Conservation (phyloP, 192 early-diverging fungal genomes). For the Entophlyctis luteolus region DNA sequence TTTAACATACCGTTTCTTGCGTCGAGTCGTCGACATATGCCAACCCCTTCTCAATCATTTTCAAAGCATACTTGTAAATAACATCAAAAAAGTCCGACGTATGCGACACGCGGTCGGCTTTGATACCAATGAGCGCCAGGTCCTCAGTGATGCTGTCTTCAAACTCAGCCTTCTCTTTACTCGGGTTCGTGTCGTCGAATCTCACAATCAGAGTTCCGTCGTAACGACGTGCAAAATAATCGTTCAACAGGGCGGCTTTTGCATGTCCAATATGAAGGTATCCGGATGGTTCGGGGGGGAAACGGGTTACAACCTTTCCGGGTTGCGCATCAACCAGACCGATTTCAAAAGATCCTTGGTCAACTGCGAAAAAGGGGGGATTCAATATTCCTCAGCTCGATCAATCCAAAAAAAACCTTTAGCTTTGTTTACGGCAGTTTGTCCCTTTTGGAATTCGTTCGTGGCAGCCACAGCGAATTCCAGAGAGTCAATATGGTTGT, state of each 20-base stretch:
- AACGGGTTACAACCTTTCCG: slow-evolving; percentile 93
- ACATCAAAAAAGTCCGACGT: slow-evolving; percentile 91
- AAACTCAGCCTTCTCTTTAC: slow-evolving; percentile 93
- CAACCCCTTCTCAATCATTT: slow-evolving; percentile 79
- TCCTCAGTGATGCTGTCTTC: slow-evolving; percentile 95
- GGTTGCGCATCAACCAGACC: slow-evolving; percentile 70
- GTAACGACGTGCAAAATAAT: slow-evolving; percentile 89
- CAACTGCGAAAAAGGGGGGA: too few relatives aligned
- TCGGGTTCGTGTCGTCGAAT: slow-evolving; percentile 98
- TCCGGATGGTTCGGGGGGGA: slow-evolving; percentile 97
- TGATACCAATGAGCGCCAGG: slow-evolving; percentile 80
- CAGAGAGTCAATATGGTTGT: slow-evolving; percentile 62
- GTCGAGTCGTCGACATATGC: slow-evolving; percentile 95
- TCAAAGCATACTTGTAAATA: slow-evolving; percentile 78
- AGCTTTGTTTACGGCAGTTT: slow-evolving; percentile 26
- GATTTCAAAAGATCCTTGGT: slow-evolving; percentile 94
- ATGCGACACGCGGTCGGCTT: slow-evolving; percentile 71
- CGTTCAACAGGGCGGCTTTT: slow-evolving; percentile 96
- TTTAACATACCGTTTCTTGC: slow-evolving; percentile 51
- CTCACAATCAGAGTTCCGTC: slow-evolving; percentile 90
- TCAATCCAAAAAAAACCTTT: slow-evolving; percentile 11
- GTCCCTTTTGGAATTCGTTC: slow-evolving; percentile 40
- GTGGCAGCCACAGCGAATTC: slow-evolving; percentile 51
- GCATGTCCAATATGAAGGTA: slow-evolving; percentile 99
- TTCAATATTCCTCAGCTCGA: slow-evolving; percentile 28